Evolutionary conservation across 2,329 filamentous ascomycete genomes (phyloP).

Genomic region (Colletotrichum lini): DNA sequence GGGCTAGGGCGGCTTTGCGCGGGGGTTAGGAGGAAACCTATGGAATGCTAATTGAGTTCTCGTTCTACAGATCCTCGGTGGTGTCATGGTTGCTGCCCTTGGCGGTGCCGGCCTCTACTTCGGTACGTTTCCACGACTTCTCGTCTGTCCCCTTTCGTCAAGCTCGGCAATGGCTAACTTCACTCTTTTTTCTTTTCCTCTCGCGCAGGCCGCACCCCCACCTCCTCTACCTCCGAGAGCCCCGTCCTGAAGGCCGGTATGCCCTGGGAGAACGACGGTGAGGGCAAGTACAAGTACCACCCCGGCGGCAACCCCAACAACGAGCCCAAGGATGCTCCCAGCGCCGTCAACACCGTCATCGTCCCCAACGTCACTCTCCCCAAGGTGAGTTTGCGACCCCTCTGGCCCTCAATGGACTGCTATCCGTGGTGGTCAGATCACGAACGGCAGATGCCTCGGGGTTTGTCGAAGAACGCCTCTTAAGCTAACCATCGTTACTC

Average conservation of each 20-base stretch:
- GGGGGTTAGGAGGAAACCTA: background rate
- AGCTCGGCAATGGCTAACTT: constrained; percentile 5
- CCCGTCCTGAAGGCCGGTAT: constrained; percentile 84
- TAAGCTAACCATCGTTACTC: constrained; percentile 41
- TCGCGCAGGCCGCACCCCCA: constrained; percentile 82
- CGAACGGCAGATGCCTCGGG: background rate
- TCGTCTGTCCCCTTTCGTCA: constrained; percentile 41
- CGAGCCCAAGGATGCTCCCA: constrained; percentile 89
- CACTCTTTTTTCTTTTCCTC: background rate
- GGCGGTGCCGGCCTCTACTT: constrained; percentile 93
- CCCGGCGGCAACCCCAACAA: constrained; percentile 86
- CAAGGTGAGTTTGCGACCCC: constrained; percentile 70
- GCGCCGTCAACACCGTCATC: constrained; percentile 94
- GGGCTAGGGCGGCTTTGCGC: background rate
- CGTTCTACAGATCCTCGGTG: constrained; percentile 81
- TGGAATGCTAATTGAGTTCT: constrained; percentile 32
- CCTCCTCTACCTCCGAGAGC: constrained; percentile 85
- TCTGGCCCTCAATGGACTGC: background rate
- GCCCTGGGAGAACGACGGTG: constrained; percentile 83
- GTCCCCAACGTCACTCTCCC: constrained; percentile 94
- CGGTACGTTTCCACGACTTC: constrained; percentile 63
- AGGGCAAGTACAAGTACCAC: constrained; percentile 83
- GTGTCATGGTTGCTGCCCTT: constrained; percentile 91
- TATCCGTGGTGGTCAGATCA: background rate
- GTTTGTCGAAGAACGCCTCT: background rate